Evolutionary conservation across 139 green algal species (phyloP), one percentile per base, ranked within the genome.

Genomic region (Chlorella sp.): DNA sequence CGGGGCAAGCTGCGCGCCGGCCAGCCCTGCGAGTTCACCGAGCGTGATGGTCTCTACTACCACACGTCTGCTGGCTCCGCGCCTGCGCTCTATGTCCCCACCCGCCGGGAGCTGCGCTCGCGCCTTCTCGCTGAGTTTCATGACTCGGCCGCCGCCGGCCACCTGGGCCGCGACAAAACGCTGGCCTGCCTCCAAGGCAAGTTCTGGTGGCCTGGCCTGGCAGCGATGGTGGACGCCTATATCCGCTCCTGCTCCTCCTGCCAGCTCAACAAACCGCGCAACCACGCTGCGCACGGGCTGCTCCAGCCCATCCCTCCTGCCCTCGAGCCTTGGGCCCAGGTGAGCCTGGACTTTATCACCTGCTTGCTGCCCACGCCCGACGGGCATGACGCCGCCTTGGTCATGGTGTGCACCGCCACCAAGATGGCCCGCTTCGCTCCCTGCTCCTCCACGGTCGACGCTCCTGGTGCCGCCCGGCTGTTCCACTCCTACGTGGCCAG

Each of bases 371-470:
- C 35, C 0, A 85, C 67, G 23, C 29, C 33, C 0, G 4, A 25
- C 31, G 73, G 77, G 23, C 77, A 83, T 19, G 70, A 85, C 69
- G 64, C 73, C 33, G 84, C 92, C n/a, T 21, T 87, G 5, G 76
- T 84, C 0, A 81, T 79, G 8, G 40, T 76, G 51, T 62, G 74
- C 46, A 46, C 53, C 12, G 51, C 71, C 9, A 70, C 14, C 35
- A 84, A 78, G 35, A 74, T 78, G 71, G 58, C 67, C 0, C 56
- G 74, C 33, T 33, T 81, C 14, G 58, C 43, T 8, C n/a, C 55
- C 79, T 14, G n/a, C n/a, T n/a, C n/a, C 55, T 72, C 60, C 23
- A 77, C 50, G 2, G 73, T 8, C 0, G 56, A 62, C 12, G 71
- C 79, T 19, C 31, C 42, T 31, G 65, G 35, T 1, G 35, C 67